Base-by-base conservation (phyloP, 495 filamentous ascomycete genomes). In the Aspergillus incahuasiensis region DNA sequence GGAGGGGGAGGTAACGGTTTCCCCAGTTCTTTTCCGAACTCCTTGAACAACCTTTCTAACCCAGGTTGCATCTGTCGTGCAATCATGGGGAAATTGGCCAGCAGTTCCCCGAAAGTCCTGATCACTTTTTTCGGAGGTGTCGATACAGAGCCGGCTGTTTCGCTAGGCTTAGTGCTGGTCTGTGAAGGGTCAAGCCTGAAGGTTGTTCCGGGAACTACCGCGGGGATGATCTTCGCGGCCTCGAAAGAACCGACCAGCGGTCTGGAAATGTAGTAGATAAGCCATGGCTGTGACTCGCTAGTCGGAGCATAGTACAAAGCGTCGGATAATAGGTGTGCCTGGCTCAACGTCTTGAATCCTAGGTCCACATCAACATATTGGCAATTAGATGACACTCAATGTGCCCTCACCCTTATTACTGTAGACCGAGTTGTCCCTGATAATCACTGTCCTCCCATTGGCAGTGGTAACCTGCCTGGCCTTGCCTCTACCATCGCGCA, bases 41-140 rank as follows among this genome's bases (percentile, higher is more conserved):
- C 90, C 47, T 85, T 86, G 61, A 97, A 97, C 39, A 99, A 69
- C 68, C 88, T 83, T 66, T 97, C 91, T 18, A 99, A 72, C 0
- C 95, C 95, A 1, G 86, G 82, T 63, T 96, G 90, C 92, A 97
- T 96, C 71, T 97, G 95, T 55, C 89, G 82, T 30, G 94, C 92
- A 59, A 99, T 99, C 82, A 95, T 91, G 11, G 95, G 95, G 56
- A 97, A 99, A 56, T 91, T 80, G 56, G 90, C 89, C 38, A 99
- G 79, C 42, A 99, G 78, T 53, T 97, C 94, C 50, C 87, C 88
- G 68, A 99, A 97, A 2, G 82, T 86, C 66, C 84, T 89, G 57
- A 99, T 86, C 59, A 95, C 88, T 69, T 95, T 95, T 72, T 96
- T 96, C 25, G 79, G 80, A 18, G 82, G 83, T 21, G 70, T 60